A percentile compares a stretch with the other conserved stretches of the same genome.
These are phyloP conservation scores for Pleurotus ostreatus DNA, from an alignment of 768 basidiomycete genomes.

Conservation along the genomic window DNA sequence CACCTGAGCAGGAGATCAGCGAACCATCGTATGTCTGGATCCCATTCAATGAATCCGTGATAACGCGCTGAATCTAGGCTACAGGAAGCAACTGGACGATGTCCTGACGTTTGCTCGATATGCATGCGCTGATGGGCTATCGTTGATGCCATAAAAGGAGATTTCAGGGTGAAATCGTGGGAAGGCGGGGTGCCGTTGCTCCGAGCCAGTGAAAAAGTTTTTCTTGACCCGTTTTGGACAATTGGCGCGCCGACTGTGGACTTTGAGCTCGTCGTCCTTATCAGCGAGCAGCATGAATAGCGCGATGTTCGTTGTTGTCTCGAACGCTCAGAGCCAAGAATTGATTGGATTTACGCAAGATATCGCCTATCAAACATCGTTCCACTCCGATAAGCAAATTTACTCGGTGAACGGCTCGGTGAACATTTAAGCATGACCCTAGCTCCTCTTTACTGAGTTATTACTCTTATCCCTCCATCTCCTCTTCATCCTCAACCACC, in stretches of 20 bases:
- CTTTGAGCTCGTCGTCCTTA: background rate
- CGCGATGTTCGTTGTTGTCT: background rate
- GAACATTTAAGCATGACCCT: slow-evolving; percentile 28
- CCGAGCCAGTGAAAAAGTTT: slow-evolving; percentile 42
- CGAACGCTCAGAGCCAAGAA: background rate
- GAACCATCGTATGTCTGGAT: slow-evolving; percentile 43
- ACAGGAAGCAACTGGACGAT: slow-evolving; percentile 42
- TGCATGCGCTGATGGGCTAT: slow-evolving; percentile 51
- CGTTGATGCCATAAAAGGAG: slow-evolving; percentile 41
- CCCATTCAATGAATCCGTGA: slow-evolving; percentile 14
- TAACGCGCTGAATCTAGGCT: slow-evolving; percentile 19
- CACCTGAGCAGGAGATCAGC: slow-evolving; percentile 22
- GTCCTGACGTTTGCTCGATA: slow-evolving; percentile 51
- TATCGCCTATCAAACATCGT: slow-evolving; percentile 2
- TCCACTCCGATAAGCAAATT: slow-evolving; percentile 15
- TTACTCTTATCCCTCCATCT: slow-evolving; percentile 21
- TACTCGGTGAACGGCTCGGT: slow-evolving; percentile 61
- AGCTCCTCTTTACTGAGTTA: slow-evolving; percentile 14
- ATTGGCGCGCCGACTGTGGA: slow-evolving; percentile 12
- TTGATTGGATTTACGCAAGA: background rate
- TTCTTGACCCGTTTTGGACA: slow-evolving; percentile 27
- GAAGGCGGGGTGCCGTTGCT: slow-evolving; percentile 32
- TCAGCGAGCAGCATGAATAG: background rate
- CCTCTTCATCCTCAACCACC: slow-evolving; percentile 16
- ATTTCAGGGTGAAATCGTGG: slow-evolving; percentile 14